Base-by-base conservation (phyloP, 306 rosid species). In the Vachellia collinsii region DNA sequence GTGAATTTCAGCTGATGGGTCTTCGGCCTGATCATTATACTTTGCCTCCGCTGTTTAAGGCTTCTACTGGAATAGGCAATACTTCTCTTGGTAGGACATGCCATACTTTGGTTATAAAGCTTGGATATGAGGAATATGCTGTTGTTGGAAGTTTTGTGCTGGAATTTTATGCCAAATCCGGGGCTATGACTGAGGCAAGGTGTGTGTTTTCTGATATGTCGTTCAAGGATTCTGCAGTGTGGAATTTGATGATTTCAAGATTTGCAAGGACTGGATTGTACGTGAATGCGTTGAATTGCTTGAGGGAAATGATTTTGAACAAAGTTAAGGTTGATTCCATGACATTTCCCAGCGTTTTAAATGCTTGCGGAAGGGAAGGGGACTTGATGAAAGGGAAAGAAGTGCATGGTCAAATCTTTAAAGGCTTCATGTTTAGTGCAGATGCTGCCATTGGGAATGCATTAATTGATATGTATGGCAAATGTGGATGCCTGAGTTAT, bases 191-290 rank as follows among this genome's bases (percentile, higher is more conserved):
- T 20, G 88, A 91, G 65, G 97, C 96, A 11, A 75, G 20, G 72
- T 61, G 42, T 72, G 86, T 89, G 72, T 88, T 91, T 83, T 82
- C 80, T 4, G 51, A 54, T 47, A 84, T 93, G 92, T 70, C 73
- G 19, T 81, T 25, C 46, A 88, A 77, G 80, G 92, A 91, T 62
- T 73, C 76, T 0, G 88, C 79, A 23, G 74, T 80, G 3, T 91
- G 94, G 96, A 91, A 88, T 87, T 85, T 78, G 80, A 87, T 93
- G 89, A 91, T 93, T 70, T 89, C 86, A 2, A 93, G 91, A 59
- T 90, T 83, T 72, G 88, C 87, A 71, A 89, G 84, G 69, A 83
- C 85, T 50, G 91, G 91, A 11, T 80, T 89, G 72, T 79, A 82
- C 70, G 20, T 38, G 1, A 86, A 85, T 54, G 89, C 93, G 23